A percentile compares a stretch with the other conserved stretches of the same genome.
Evolutionary conservation across 208 protist species (phyloP).

Genomic region (Trypanosoma congolense): DNA sequence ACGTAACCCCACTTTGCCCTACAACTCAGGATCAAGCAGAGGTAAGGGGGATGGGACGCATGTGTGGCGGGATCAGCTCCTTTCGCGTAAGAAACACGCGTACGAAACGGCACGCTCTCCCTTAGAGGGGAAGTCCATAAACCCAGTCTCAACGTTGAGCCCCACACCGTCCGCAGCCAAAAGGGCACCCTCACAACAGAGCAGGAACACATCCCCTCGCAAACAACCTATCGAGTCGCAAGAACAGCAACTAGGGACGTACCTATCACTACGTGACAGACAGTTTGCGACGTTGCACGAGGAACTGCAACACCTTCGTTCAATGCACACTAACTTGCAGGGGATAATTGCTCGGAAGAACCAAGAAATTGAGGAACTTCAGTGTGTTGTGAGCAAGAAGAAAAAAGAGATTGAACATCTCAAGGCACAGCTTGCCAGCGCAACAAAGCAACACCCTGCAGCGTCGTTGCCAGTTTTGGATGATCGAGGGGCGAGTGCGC

Average conservation of each 20-base stretch:
- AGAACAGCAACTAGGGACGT: slow-evolving; percentile 27
- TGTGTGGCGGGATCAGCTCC: not conserved
- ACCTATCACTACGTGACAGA: slow-evolving; percentile 45
- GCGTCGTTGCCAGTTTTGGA: not conserved
- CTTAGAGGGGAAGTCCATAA: not conserved
- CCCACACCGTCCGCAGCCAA: not conserved
- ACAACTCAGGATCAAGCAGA: not conserved
- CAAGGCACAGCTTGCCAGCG: not conserved
- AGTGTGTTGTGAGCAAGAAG: slow-evolving; percentile 31
- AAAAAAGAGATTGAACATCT: slow-evolving; percentile 30
- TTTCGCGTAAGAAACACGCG: not conserved
- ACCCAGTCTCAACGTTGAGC: not conserved
- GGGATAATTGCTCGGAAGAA: slow-evolving; percentile 45
- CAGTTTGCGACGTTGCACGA: slow-evolving; percentile 56
- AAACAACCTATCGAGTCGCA: slow-evolving; percentile 11
- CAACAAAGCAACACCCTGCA: not conserved
- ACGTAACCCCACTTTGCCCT: too few species aligned
- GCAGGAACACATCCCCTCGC: not conserved
- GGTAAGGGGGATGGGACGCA: not conserved
- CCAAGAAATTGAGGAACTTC: slow-evolving; percentile 47
- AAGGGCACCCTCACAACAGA: not conserved
- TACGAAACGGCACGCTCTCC: not conserved
- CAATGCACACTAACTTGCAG: slow-evolving; percentile 45
- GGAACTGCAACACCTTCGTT: slow-evolving; percentile 65
- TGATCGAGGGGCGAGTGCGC: not conserved